Evolutionary conservation across 2,329 filamentous ascomycete genomes (phyloP).

Genomic region (Emergomyces pasteurianus): DNA sequence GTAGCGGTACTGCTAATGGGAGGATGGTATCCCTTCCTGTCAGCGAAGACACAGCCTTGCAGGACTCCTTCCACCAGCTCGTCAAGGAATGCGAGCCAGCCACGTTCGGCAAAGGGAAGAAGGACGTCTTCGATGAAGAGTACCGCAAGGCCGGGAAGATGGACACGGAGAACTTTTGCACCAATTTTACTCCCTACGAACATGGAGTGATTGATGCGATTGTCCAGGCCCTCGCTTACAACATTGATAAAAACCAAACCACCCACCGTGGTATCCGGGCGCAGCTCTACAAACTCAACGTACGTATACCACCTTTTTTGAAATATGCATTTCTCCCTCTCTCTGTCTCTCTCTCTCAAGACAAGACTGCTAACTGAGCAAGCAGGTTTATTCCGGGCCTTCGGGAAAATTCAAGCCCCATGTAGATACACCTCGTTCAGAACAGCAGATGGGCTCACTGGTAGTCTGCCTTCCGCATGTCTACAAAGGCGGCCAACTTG

Average conservation of each 20-base stretch:
- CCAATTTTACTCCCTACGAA: constrained; percentile 41
- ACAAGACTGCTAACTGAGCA: too few relatives aligned
- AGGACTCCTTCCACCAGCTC: constrained; percentile 10
- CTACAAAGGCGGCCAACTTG: constrained; percentile 22
- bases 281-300: constrained; percentile 45
- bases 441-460: constrained; percentile 41
- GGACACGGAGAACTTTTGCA: constrained; percentile 36
- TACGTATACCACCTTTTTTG: too few relatives aligned
- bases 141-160: constrained; percentile 45
- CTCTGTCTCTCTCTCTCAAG: too few relatives aligned
- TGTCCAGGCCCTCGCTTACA: constrained; percentile 14
- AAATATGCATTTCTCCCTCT: too few relatives aligned
- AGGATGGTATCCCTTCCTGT: neutral
- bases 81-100: constrained; percentile 32
- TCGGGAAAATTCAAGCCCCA: constrained; percentile 41
- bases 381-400: constrained; percentile 40
- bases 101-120: constrained; percentile 35
- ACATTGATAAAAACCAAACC: too few relatives aligned
- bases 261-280: too few relatives aligned
- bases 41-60: neutral
- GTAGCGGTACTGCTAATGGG: too few relatives aligned
- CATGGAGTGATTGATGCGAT: constrained; percentile 42
- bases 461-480: constrained; percentile 39
- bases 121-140: constrained; percentile 40
- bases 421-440: constrained; percentile 42